Conservation (phyloP, 2,329 filamentous ascomycete genomes). For the Aspergillus novofumigatus region DNA sequence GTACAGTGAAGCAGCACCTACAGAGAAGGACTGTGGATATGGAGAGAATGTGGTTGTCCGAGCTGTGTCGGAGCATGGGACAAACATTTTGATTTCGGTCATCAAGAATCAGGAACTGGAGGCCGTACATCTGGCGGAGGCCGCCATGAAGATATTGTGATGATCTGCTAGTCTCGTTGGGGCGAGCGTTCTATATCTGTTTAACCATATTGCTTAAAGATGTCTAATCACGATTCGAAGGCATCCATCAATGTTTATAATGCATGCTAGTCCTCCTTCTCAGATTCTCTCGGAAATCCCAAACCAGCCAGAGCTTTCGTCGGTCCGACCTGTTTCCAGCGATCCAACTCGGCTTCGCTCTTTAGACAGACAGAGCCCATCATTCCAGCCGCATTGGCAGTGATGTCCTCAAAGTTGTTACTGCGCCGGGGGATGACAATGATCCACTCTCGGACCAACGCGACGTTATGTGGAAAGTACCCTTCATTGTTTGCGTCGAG, state of each 20-base stretch:
- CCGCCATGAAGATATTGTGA: slow-evolving; percentile 9
- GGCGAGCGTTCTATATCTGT: neutral
- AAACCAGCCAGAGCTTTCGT: slow-evolving; percentile 34
- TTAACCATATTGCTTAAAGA: neutral
- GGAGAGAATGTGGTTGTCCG: slow-evolving; percentile 31
- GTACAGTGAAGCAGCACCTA: slow-evolving; percentile 22
- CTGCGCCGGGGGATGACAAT: slow-evolving; percentile 45
- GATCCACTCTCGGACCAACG: slow-evolving; percentile 43
- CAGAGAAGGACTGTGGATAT: slow-evolving; percentile 25
- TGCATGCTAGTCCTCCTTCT: neutral
- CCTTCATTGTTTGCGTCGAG: neutral
- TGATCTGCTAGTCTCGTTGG: neutral
- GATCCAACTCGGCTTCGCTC: slow-evolving; percentile 30
- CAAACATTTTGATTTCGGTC: slow-evolving; percentile 26
- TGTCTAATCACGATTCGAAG: neutral
- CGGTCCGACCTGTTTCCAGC: slow-evolving; percentile 38
- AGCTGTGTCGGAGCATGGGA: slow-evolving; percentile 21
- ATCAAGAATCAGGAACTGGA: slow-evolving; percentile 24
- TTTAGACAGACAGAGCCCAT: slow-evolving; percentile 35
- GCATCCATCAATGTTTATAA: neutral
- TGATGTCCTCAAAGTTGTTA: slow-evolving; percentile 33
- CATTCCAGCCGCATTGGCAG: slow-evolving; percentile 47
- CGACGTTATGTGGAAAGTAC: slow-evolving; percentile 43
- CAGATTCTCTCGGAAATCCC: slow-evolving; percentile 17
- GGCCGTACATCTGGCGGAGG: slow-evolving; percentile 22